Evolutionary conservation across 441 rosid genomes (phyloP).

Genomic region (Dalechampia spathulata): DNA sequence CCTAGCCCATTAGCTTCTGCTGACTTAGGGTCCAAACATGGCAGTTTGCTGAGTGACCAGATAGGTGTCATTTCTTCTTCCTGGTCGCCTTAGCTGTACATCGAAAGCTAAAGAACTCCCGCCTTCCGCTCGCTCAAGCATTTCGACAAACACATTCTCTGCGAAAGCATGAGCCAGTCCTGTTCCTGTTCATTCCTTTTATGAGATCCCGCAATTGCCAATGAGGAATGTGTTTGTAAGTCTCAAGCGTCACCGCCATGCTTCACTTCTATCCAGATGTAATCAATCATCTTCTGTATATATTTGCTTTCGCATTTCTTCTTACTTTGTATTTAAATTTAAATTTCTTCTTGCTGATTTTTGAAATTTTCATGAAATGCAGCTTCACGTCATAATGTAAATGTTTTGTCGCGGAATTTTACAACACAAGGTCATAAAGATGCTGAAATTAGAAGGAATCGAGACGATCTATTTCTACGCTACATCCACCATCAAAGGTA

Average conservation of each 20-base stretch:
- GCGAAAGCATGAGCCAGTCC: slow-evolving; percentile 15
- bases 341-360: background rate
- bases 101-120: too few species aligned
- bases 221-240: slow-evolving; percentile 57
- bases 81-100: too few species aligned
- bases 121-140: slow-evolving; percentile 12
- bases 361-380: slow-evolving; percentile 17
- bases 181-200: slow-evolving; percentile 5
- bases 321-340: background rate
- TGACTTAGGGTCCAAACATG: too few species aligned
- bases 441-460: slow-evolving; percentile 21
- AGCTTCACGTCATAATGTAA: slow-evolving; percentile 27
- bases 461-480: slow-evolving; percentile 19
- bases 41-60: too few species aligned
- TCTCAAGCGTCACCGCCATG: slow-evolving; percentile 52
- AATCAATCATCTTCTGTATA: slow-evolving; percentile 8
- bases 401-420: slow-evolving; percentile 17
- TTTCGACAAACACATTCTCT: slow-evolving; percentile 34
- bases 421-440: slow-evolving; percentile 10
- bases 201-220: slow-evolving; percentile 21
- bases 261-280: slow-evolving; percentile 32
- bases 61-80: too few species aligned
- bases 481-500: slow-evolving; percentile 27
- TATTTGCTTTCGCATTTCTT: slow-evolving; percentile 1
- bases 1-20: too few species aligned